Evolutionary conservation across 352 stramenopile species (phyloP).

Genomic region (Thalassiosira mediterranea): DNA sequence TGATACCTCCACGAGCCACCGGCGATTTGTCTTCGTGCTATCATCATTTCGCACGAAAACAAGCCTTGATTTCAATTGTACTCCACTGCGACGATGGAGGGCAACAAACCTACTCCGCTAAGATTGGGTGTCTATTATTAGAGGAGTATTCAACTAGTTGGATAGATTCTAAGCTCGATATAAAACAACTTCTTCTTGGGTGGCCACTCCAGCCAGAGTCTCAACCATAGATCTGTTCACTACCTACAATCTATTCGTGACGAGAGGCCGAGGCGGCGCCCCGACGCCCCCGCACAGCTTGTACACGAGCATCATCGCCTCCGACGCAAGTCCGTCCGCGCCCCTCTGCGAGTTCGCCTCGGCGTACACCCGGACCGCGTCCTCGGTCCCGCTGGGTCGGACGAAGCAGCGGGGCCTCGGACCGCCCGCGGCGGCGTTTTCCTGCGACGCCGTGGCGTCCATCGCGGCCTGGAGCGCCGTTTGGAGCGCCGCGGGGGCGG

Average conservation of each 20-base stretch:
- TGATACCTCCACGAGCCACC: too few species aligned
- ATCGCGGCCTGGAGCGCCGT: constrained; percentile 68
- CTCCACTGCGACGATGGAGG: too few species aligned
- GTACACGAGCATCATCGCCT: constrained; percentile 86
- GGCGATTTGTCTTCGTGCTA: too few species aligned
- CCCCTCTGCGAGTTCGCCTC: constrained; percentile 90
- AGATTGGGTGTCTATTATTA: background rate
- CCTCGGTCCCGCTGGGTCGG: constrained; percentile 96
- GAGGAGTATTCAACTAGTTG: background rate
- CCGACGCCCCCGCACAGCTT: constrained; percentile 71
- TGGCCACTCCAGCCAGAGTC: too few species aligned
- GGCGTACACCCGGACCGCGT: constrained; percentile 98
- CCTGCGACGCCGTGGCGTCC: constrained; percentile 29
- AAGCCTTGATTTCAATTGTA: too few species aligned
- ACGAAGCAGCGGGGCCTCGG: constrained; percentile 88
- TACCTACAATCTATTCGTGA: constrained; percentile 52
- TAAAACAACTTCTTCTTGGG: too few species aligned
- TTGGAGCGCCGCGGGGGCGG: constrained; percentile 59
- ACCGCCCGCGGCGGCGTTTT: constrained; percentile 22
- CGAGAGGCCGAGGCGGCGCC: constrained; percentile 43
- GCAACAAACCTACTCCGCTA: background rate
- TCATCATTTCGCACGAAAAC: too few species aligned
- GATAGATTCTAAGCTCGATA: too few species aligned
- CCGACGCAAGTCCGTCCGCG: constrained; percentile 89
- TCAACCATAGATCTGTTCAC: too few species aligned